Percentiles rank a stretch among this genome's conserved stretches.
phyloP scores from a whole-genome alignment of 495 filamentous ascomycete species.

The Annulohypoxylon moriforme region DNA sequence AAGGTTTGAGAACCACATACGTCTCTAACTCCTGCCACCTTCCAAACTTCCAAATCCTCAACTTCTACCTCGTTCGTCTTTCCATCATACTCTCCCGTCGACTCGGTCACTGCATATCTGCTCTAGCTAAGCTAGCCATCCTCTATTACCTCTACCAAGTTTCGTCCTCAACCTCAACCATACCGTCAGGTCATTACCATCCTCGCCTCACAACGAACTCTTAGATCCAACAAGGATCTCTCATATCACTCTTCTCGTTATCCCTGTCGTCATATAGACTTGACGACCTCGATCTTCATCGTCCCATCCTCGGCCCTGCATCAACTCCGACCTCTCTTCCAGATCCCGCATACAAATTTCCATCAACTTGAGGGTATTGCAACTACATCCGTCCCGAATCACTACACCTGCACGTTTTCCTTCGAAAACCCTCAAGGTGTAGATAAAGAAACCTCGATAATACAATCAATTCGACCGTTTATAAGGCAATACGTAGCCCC shows the following conservation, averaged over 20 bases:
- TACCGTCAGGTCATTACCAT: slow-evolving; percentile 37
- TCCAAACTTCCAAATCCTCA: slow-evolving; percentile 33
- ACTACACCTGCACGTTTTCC: slow-evolving; percentile 90
- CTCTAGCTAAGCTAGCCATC: slow-evolving; percentile 31
- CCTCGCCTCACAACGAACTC: slow-evolving; percentile 27
- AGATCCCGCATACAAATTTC: slow-evolving; percentile 45
- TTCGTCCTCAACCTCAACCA: slow-evolving; percentile 34
- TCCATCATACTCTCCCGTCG: slow-evolving; percentile 32
- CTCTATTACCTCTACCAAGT: slow-evolving; percentile 33
- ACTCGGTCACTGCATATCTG: slow-evolving; percentile 35
- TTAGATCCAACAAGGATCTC: slow-evolving; percentile 29
- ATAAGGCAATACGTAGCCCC: slow-evolving; percentile 46
- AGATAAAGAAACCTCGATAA: slow-evolving; percentile 70
- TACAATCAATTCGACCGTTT: slow-evolving; percentile 58
- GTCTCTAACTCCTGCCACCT: slow-evolving; percentile 45
- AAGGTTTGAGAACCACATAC: slow-evolving; percentile 51
- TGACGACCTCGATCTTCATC: slow-evolving; percentile 33
- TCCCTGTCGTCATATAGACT: slow-evolving; percentile 36
- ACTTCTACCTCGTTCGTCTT: slow-evolving; percentile 29
- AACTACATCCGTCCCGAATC: slow-evolving; percentile 48
- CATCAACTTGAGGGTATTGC: slow-evolving; percentile 39
- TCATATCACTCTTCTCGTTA: slow-evolving; percentile 42
- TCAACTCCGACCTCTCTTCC: slow-evolving; percentile 47
- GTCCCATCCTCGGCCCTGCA: slow-evolving; percentile 45
- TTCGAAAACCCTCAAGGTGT: slow-evolving; percentile 84